These are phyloP conservation scores for Diaporthe batatas DNA, from an alignment of 2,329 filamentous ascomycete species.

Conservation along the genomic window DNA sequence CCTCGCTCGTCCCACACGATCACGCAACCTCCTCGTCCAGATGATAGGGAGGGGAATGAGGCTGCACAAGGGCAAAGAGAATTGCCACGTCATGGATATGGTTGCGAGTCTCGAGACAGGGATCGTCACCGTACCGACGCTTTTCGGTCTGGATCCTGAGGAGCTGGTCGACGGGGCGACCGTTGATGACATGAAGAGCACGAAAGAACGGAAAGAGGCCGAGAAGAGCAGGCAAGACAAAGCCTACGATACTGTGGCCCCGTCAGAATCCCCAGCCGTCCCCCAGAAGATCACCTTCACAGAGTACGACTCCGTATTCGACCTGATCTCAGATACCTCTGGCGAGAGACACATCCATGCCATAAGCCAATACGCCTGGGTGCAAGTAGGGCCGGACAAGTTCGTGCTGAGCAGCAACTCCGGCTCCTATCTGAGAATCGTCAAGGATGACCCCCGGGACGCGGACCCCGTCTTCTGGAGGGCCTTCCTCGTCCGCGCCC, in stretches of 20 bases:
- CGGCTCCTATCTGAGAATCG: slow-evolving; percentile 72
- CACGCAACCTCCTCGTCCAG: slow-evolving; percentile 92
- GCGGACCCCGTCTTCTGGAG: slow-evolving; percentile 53
- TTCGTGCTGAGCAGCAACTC: slow-evolving; percentile 78
- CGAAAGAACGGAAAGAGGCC: slow-evolving; percentile 63
- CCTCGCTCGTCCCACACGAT: slow-evolving; percentile 88
- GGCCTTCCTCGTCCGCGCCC: slow-evolving; percentile 63
- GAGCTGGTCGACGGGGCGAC: slow-evolving; percentile 79
- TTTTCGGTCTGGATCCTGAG: slow-evolving; percentile 91
- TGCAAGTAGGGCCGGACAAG: slow-evolving; percentile 76
- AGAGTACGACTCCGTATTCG: slow-evolving; percentile 92
- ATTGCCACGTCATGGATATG: slow-evolving; percentile 98
- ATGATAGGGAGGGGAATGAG: slow-evolving; percentile 98
- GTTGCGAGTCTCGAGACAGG: slow-evolving; percentile 87
- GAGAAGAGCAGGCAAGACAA: slow-evolving; percentile 54
- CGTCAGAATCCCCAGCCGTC: slow-evolving; percentile 14
- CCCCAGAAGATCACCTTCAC: slow-evolving; percentile 78
- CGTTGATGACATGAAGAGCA: slow-evolving; percentile 69
- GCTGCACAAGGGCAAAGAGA: slow-evolving; percentile 80
- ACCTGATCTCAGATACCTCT: slow-evolving; percentile 86
- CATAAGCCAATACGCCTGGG: slow-evolving; percentile 85
- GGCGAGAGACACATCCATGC: slow-evolving; percentile 83
- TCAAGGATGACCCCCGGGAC: slow-evolving; percentile 54
- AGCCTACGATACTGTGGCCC: slow-evolving; percentile 37
- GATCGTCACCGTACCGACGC: slow-evolving; percentile 89